Base-by-base conservation (phyloP, 2,329 filamentous ascomycete species). In the Fusarium falciforme region DNA sequence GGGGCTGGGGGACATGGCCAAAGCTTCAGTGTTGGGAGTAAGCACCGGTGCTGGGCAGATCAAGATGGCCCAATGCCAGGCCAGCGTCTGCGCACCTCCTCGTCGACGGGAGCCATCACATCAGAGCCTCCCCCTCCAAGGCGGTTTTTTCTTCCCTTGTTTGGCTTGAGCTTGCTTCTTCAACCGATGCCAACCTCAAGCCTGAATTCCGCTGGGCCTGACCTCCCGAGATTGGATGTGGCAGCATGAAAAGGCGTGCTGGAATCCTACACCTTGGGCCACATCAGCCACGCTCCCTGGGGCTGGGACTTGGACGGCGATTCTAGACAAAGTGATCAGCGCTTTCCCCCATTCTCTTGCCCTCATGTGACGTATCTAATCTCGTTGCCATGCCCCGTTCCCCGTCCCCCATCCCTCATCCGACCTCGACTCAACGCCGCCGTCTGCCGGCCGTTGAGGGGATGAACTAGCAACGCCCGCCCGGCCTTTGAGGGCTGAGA, bases 251-350 rank as follows among this genome's bases (percentile, higher is more conserved):
- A 68, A 58, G 47, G 38, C 16, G 31, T 61, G 35, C 35, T 55
- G 29, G 25, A 44, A 27, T 67, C 22, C 29, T 25, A 31, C 33
- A 47, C 54, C 61, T 42, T 57, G 47, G 36, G 44, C 55, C 64
- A 61, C 27, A 29, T 57, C 65, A 68, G 63, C 61, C 59, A 64
- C 64, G 36, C 42, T 27, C 17, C 20, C 29, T 54, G 38, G 58
- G 31, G 47, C 27, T n/a, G 38, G 47, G 47, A 52, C 47, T 29
- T 27, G 17, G 47, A 31, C 27, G 22, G 27, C 9, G 59, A 65
- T 74, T 77, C 76, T 69, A 68, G 66, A 73, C 66, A 58, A 63
- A 70, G 49, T 64, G 76, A 77, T 78, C 75, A 72, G 61, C 76
- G 42, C 35, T 40, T 44, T 60, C 42, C 27, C 55, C 55, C 59